phyloP scores from a whole-genome alignment of 1,139 yeast genomes.

The Nakaseomyces nivariensis region DNA sequence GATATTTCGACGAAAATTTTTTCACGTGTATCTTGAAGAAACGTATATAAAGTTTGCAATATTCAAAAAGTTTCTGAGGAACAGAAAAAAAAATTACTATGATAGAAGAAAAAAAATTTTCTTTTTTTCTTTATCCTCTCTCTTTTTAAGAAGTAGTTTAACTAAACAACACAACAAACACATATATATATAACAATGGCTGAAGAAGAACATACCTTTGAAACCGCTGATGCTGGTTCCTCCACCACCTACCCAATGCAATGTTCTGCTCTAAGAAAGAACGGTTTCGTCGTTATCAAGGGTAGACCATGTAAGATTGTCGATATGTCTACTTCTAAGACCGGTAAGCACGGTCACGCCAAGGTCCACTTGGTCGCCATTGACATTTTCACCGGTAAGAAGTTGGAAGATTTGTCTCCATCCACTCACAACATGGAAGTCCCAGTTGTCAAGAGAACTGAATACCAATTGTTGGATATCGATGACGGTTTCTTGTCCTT shows the following conservation, averaged over 20 bases:
- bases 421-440: constrained; percentile 99
- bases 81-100: neutral
- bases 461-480: constrained; percentile 93
- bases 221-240: constrained; percentile 98
- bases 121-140: no score
- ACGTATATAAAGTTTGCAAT: neutral
- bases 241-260: constrained; percentile 98
- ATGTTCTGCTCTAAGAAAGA: constrained; percentile 99
- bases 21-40: neutral
- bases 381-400: constrained; percentile 98
- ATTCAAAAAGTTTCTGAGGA: neutral
- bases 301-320: constrained; percentile 99
- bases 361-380: constrained; percentile 98
- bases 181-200: constrained; percentile 39
- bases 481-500: constrained; percentile 97
- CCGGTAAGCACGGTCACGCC: constrained; percentile 99
- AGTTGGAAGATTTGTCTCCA: constrained; percentile 99
- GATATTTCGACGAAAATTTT: neutral
- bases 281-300: constrained; percentile 98
- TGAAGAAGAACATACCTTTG: constrained; percentile 88
- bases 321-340: constrained; percentile 99
- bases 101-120: neutral
- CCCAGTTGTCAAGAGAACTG: constrained; percentile 92
- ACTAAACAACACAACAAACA: neutral
- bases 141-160: neutral